A percentile compares a stretch with the other conserved stretches of the same genome.
Evolutionary conservation across 1,284 basidiomycete genomes (phyloP).

Genomic region (Moniliophthora roreri): DNA sequence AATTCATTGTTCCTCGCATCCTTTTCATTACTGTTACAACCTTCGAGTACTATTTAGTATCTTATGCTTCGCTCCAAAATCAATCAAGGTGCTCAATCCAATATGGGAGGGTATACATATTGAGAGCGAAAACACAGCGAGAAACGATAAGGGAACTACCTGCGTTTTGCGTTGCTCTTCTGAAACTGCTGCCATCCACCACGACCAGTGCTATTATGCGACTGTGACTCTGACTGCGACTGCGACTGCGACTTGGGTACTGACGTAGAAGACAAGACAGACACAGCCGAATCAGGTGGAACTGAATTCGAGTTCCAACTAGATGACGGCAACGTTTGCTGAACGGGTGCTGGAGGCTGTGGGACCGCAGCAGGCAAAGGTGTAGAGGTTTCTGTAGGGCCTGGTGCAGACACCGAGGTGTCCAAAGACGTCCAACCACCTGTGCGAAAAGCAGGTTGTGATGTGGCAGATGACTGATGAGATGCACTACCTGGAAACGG

Average conservation of each 20-base stretch:
- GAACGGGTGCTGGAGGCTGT: slow-evolving; percentile 6
- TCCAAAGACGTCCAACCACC: slow-evolving; percentile 67
- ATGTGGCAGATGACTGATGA: slow-evolving; percentile 18
- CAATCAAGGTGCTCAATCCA: not conserved
- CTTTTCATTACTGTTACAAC: slow-evolving; percentile 23
- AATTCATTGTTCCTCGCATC: not conserved
- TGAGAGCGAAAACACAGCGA: no score
- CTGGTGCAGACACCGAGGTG: slow-evolving; percentile 28
- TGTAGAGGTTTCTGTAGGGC: slow-evolving; percentile 21
- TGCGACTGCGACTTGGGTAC: no score
- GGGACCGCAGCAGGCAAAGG: slow-evolving; percentile 18
- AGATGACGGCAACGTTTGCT: slow-evolving; percentile 23
- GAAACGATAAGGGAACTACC: no score
- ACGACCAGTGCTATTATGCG: slow-evolving; percentile 25
- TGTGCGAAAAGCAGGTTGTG: slow-evolving; percentile 43
- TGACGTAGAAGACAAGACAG: no score
- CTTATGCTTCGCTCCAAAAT: slow-evolving; percentile 3
- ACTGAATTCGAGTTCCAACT: no score
- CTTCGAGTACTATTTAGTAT: not conserved
- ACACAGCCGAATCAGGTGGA: no score
- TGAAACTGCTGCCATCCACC: slow-evolving; percentile 61
- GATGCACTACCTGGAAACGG: not conserved
- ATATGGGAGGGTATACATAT: not conserved
- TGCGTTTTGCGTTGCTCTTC: slow-evolving; percentile 20
- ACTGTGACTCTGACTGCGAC: no score